phyloP scores from a whole-genome alignment of 2,329 filamentous ascomycete species.

The Penicillium sp. region DNA sequence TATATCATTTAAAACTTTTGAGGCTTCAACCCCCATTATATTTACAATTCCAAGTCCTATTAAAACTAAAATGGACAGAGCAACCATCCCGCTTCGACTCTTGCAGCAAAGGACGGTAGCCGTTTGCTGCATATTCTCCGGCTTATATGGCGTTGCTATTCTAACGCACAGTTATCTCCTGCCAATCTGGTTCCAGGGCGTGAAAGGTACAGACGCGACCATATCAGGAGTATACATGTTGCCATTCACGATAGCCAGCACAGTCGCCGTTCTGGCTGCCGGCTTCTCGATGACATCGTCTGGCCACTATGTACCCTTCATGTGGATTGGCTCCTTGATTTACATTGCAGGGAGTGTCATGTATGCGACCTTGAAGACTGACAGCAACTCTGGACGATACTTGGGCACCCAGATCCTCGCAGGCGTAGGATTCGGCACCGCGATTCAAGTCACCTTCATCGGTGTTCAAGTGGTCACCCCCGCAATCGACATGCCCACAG shows the following conservation, averaged over 20 bases:
- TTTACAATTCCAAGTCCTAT: too few relatives aligned
- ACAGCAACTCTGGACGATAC: background rate
- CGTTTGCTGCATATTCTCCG: slow-evolving; percentile 1
- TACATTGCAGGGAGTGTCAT: background rate
- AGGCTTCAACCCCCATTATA: too few relatives aligned
- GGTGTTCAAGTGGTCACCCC: slow-evolving; percentile 2
- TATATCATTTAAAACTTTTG: too few relatives aligned
- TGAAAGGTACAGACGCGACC: slow-evolving; percentile 2
- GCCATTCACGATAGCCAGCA: background rate
- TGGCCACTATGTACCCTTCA: slow-evolving; percentile 1
- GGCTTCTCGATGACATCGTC: background rate
- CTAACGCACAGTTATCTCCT: background rate
- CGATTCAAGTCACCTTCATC: slow-evolving; percentile 5
- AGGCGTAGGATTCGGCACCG: background rate
- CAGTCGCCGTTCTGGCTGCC: background rate
- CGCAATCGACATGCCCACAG: slow-evolving; percentile 1
- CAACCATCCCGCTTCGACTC: background rate
- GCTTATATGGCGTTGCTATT: background rate
- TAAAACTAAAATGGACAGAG: background rate
- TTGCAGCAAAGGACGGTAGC: background rate
- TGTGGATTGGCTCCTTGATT: background rate
- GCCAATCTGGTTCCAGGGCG: slow-evolving; percentile 3
- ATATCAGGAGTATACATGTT: slow-evolving; percentile 1
- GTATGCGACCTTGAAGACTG: background rate
- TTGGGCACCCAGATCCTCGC: slow-evolving; percentile 1